phyloP scores from a whole-genome alignment of 257 asterid genomes.

The Nicotiana undulata region DNA sequence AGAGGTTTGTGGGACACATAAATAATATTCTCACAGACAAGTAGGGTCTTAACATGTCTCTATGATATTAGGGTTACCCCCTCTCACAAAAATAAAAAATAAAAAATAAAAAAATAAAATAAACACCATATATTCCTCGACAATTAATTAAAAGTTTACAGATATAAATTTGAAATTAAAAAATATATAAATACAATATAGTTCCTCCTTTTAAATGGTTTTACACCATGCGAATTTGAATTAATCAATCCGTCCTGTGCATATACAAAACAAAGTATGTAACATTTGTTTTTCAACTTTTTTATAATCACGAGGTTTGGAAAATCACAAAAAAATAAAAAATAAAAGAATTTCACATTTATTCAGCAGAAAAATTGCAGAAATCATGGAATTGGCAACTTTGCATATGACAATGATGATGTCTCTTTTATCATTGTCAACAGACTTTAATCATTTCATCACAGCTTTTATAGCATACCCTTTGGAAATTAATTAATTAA shows the following conservation, averaged over 20 bases:
- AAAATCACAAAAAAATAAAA: no score
- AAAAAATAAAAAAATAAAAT: background rate
- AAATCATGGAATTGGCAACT: constrained; percentile 18
- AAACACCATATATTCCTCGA: background rate
- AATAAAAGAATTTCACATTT: background rate
- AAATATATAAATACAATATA: no score
- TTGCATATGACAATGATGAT: constrained; percentile 17
- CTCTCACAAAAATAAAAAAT: background rate
- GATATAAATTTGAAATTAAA: no score
- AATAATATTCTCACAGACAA: constrained; percentile 15
- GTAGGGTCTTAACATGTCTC: constrained; percentile 22
- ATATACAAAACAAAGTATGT: no score
- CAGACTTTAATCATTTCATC: constrained; percentile 37
- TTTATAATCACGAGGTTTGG: constrained; percentile 5
- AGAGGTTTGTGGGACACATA: background rate
- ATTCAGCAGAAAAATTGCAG: constrained; percentile 41
- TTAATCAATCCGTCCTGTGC: no score
- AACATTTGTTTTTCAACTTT: background rate
- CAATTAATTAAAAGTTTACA: no score
- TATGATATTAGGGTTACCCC: background rate
- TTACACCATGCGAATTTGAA: no score
- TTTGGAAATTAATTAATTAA: background rate
- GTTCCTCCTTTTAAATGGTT: no score
- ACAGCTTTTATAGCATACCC: constrained; percentile 3
- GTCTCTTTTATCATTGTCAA: constrained; percentile 25